phyloP scores from a whole-genome alignment of 805 yeast genomes.

The Wickerhamomyces bisporus region DNA sequence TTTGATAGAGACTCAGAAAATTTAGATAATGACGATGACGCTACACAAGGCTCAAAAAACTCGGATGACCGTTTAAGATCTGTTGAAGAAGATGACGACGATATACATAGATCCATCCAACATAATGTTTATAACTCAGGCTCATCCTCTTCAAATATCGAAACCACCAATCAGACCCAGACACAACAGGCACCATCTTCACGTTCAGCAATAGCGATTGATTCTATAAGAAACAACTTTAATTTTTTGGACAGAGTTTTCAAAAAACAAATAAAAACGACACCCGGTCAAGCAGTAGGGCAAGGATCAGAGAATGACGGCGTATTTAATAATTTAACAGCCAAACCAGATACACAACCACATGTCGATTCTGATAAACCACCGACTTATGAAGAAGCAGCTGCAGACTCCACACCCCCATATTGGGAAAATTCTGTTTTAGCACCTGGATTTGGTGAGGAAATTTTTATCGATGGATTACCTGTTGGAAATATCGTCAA shows the following conservation, averaged over 20 bases:
- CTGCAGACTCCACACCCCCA: conserved; percentile 90
- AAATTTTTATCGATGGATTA: conserved; percentile 87
- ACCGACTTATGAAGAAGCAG: conserved; percentile 93
- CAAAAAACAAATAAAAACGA: conserved; percentile 9
- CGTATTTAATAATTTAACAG: conserved; percentile 86
- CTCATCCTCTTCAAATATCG: conserved; percentile 4
- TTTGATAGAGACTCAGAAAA: conserved; percentile 2
- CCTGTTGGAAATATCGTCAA: conserved; percentile 93
- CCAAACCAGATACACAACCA: conserved; percentile 63
- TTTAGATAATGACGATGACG: background rate
- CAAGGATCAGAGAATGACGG: conserved; percentile 64
- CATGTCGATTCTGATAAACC: conserved; percentile 44
- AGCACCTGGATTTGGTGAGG: conserved; percentile 74
- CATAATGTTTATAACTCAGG: background rate
- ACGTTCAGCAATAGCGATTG: conserved; percentile 7
- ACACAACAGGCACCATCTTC: background rate
- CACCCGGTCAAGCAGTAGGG: conserved; percentile 9
- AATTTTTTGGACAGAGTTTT: conserved; percentile 35
- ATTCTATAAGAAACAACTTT: conserved; percentile 30
- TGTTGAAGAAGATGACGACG: background rate
- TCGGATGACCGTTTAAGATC: conserved; percentile 3
- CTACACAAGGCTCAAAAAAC: background rate
- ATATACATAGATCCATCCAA: conserved; percentile 1
- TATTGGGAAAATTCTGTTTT: conserved; percentile 91
- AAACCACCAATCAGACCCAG: too few species aligned